Conservation (phyloP, 2,329 filamentous ascomycete genomes). For the Zopfia rhizophila region DNA sequence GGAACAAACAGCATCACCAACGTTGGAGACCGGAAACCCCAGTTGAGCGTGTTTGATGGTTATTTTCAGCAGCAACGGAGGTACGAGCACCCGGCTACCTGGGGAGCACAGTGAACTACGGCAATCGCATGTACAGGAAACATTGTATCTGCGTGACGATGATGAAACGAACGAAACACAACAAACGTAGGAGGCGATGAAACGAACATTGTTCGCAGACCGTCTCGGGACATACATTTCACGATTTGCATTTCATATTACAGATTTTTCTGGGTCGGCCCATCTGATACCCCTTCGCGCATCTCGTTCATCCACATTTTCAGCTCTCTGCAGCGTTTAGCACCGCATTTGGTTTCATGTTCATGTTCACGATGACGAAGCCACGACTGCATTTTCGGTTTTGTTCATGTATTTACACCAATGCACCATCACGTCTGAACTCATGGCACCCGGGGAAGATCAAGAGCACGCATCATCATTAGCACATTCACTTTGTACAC, state of each 20-base stretch:
- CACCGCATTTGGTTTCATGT: too few relatives aligned
- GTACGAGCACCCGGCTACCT: constrained; percentile 12
- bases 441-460: too few relatives aligned
- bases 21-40: constrained; percentile 34
- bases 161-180: constrained; percentile 11
- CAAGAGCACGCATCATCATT: too few relatives aligned
- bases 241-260: neutral
- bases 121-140: neutral
- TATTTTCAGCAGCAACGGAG: constrained; percentile 48
- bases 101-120: constrained; percentile 5
- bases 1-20: constrained; percentile 6
- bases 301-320: constrained; percentile 14
- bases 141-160: neutral
- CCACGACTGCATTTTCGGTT: too few relatives aligned
- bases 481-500: too few relatives aligned
- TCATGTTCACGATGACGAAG: too few relatives aligned
- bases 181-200: constrained; percentile 7
- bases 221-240: neutral
- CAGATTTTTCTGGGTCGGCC: constrained; percentile 34
- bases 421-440: too few relatives aligned
- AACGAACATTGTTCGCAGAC: neutral
- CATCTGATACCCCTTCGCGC: constrained; percentile 44
- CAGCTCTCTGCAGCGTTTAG: constrained; percentile 2
- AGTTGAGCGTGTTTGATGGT: constrained; percentile 48
- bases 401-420: too few relatives aligned